Percentiles rank a stretch among this genome's conserved stretches.
These are phyloP conservation scores for Kazachstania taianensis DNA, from an alignment of 805 yeast species.

Conservation along the genomic window DNA sequence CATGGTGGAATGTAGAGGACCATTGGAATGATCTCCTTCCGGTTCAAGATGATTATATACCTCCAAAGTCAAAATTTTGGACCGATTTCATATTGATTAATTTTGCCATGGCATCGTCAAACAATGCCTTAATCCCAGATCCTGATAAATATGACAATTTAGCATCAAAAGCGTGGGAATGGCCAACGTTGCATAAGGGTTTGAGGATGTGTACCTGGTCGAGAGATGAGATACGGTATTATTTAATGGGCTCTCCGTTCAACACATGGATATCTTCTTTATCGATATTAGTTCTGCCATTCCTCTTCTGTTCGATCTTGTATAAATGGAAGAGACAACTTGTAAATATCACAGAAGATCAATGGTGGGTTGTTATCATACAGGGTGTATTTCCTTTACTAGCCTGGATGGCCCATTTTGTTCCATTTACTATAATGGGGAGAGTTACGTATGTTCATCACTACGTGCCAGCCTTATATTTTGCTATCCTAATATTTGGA, in stretches of 20 bases:
- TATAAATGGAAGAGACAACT: slow-evolving; percentile 64
- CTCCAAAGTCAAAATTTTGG: slow-evolving; percentile 69
- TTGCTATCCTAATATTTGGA: slow-evolving; percentile 67
- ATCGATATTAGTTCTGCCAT: slow-evolving; percentile 43
- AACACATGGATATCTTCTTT: slow-evolving; percentile 66
- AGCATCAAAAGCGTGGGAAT: slow-evolving; percentile 74
- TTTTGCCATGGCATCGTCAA: slow-evolving; percentile 82
- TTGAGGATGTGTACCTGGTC: slow-evolving; percentile 70
- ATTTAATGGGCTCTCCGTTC: slow-evolving; percentile 66
- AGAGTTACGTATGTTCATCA: slow-evolving; percentile 97
- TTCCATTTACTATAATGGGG: slow-evolving; percentile 88
- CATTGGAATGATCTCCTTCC: slow-evolving; percentile 54
- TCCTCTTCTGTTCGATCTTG: slow-evolving; percentile 33
- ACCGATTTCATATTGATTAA: slow-evolving; percentile 67
- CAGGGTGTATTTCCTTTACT: slow-evolving; percentile 78
- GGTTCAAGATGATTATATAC: slow-evolving; percentile 33
- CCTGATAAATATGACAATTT: slow-evolving; percentile 61
- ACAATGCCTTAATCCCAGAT: slow-evolving; percentile 74
- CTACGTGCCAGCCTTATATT: slow-evolving; percentile 88
- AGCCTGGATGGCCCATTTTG: slow-evolving; percentile 82
- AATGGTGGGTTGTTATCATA: slow-evolving; percentile 36
- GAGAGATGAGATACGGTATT: slow-evolving; percentile 47
- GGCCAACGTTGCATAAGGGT: slow-evolving; percentile 76
- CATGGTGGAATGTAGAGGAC: slow-evolving; percentile 81
- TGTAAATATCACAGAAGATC: slow-evolving; percentile 34